Conservation (phyloP, 2,329 filamentous ascomycete genomes). For the Calonectria henricotiae region DNA sequence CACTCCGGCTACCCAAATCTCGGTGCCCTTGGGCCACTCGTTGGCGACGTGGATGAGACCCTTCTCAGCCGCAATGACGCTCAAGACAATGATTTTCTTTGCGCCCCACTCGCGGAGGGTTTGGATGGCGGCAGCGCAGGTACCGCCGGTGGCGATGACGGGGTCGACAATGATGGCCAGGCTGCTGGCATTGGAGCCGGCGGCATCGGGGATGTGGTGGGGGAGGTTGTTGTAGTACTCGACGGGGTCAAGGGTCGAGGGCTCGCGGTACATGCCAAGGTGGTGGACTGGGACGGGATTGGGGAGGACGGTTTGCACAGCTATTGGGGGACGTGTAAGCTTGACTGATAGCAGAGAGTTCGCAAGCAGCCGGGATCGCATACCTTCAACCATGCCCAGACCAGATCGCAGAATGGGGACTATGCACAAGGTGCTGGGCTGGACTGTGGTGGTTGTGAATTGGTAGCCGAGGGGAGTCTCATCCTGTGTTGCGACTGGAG, state of each 20-base stretch:
- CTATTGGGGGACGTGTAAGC: constrained; percentile 60
- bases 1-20: constrained; percentile 87
- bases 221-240: constrained; percentile 99
- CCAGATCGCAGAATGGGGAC: constrained; percentile 95
- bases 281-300: constrained; percentile 88
- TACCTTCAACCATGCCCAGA: constrained; percentile 90
- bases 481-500: constrained; percentile 67
- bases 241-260: constrained; percentile 87
- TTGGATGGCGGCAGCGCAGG: constrained; percentile 90
- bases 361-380: constrained; percentile 38
- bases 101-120: constrained; percentile 93
- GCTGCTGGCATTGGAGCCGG: constrained; percentile 59
- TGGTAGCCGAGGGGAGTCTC: constrained; percentile 84
- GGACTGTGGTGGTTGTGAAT: constrained; percentile 78
- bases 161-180: constrained; percentile 92
- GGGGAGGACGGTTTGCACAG: constrained; percentile 88
- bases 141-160: constrained; percentile 94
- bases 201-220: constrained; percentile 71
- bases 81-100: constrained; percentile 83
- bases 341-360: not conserved
- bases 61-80: constrained; percentile 80
- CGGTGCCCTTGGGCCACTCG: constrained; percentile 84
- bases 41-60: constrained; percentile 82
- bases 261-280: constrained; percentile 94
- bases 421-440: constrained; percentile 80